Conservation (phyloP, 768 basidiomycete species). For the Porphyrellus cyaneotinctus region DNA sequence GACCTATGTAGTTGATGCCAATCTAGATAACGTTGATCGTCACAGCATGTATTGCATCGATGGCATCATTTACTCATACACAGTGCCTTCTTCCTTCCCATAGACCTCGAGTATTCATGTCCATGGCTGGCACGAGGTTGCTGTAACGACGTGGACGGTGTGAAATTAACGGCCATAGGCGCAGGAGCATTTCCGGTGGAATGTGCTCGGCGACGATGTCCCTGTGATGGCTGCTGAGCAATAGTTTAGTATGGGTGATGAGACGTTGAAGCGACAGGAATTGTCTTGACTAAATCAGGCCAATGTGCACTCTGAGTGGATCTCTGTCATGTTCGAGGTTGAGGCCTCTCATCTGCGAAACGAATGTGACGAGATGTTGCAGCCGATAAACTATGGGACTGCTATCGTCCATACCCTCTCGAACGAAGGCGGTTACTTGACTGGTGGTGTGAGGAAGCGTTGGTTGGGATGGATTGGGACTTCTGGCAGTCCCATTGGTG, state of each 20-base stretch:
- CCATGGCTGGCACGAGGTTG: constrained; percentile 2
- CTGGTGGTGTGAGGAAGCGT: too few relatives aligned
- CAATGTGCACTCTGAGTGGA: constrained; percentile 4
- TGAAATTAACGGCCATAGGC: not conserved
- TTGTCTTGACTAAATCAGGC: not conserved
- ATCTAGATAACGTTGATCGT: constrained; percentile 45
- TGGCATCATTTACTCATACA: constrained; percentile 29
- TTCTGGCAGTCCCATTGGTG: constrained; percentile 5
- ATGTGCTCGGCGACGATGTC: constrained; percentile 18
- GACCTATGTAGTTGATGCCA: constrained; percentile 75
- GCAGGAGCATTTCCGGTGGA: constrained; percentile 16
- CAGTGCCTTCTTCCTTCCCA: constrained; percentile 49
- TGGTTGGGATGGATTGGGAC: not conserved
- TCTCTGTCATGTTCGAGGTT: constrained; percentile 8
- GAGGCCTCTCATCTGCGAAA: constrained; percentile 16
- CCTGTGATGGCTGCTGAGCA: constrained; percentile 6
- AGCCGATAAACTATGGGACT: constrained; percentile 13
- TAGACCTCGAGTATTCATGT: constrained; percentile 47
- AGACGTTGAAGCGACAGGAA: constrained; percentile 4
- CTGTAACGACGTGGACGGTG: constrained; percentile 6
- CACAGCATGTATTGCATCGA: not conserved
- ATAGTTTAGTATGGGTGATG: not conserved
- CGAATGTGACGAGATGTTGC: constrained; percentile 24
- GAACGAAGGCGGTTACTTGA: not conserved
- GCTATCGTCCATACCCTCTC: not conserved